These are phyloP conservation scores for Lentinula raphanica DNA, from an alignment of 768 basidiomycete genomes.

Conservation along the genomic window DNA sequence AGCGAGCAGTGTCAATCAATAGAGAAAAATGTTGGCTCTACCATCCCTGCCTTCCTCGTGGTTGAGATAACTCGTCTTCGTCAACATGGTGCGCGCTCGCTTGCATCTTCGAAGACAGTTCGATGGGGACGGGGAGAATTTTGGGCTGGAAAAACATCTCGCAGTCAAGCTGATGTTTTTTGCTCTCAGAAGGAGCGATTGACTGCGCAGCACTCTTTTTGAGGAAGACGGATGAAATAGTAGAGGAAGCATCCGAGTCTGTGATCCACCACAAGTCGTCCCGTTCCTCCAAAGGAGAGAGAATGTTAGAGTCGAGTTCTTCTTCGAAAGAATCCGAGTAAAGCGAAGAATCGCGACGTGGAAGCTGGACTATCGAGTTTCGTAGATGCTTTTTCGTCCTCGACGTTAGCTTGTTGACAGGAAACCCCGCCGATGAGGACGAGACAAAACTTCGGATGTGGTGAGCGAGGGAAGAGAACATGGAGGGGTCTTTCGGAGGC, in stretches of 20 bases:
- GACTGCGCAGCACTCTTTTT: background rate
- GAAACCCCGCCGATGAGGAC: background rate
- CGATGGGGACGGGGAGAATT: background rate
- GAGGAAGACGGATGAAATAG: background rate
- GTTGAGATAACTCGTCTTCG: background rate
- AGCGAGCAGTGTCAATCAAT: background rate
- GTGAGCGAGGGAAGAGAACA: background rate
- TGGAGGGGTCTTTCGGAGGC: background rate
- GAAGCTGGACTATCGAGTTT: background rate
- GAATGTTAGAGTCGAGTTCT: background rate
- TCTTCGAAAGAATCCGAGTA: background rate
- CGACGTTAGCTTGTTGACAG: background rate
- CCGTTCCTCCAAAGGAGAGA: background rate
- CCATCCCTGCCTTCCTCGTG: background rate
- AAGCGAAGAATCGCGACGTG: background rate
- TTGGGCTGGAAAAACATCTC: background rate
- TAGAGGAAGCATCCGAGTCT: background rate
- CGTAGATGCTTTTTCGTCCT: background rate
- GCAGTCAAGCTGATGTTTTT: background rate
- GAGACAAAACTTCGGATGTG: conserved; percentile 1
- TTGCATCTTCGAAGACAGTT: background rate
- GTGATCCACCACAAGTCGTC: background rate
- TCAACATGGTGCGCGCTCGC: background rate
- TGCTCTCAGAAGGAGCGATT: background rate
- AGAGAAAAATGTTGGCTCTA: background rate